These are phyloP conservation scores for Sporothrix sp. DNA, from an alignment of 2,329 filamentous ascomycete genomes.

Conservation along the genomic window DNA sequence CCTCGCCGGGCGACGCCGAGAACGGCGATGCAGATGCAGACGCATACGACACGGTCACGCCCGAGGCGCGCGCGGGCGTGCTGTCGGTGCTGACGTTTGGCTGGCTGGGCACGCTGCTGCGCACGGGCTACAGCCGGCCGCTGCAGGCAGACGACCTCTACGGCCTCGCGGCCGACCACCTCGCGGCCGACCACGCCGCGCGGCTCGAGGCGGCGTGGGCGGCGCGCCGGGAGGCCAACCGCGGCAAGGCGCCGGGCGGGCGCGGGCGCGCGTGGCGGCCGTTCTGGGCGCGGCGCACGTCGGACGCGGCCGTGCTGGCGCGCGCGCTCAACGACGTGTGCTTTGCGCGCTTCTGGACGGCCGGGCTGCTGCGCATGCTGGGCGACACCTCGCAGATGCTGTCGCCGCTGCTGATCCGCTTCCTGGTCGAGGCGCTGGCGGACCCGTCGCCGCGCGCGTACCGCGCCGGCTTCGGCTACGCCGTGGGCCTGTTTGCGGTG, in stretches of 20 bases:
- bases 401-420: conserved; percentile 22
- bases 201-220: conserved; percentile 19
- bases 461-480: conserved; percentile 20
- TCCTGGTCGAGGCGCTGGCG: conserved; percentile 18
- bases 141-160: conserved; percentile 20
- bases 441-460: conserved; percentile 19
- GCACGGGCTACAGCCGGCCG: conserved; percentile 19
- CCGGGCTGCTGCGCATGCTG: conserved; percentile 21
- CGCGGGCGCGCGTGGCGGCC: conserved; percentile 15
- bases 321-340: conserved; percentile 25
- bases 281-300: conserved; percentile 22
- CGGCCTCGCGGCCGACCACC: conserved; percentile 12
- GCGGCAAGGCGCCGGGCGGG: conserved; percentile 3
- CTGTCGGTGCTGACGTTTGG: conserved; percentile 19
- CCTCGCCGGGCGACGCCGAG: conserved; percentile 2
- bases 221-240: conserved; percentile 17
- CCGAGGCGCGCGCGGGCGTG: conserved; percentile 18
- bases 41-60: conserved; percentile 12
- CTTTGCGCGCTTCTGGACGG: conserved; percentile 24
- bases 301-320: conserved; percentile 21
- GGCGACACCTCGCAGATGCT: conserved; percentile 22
- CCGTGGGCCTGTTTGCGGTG: conserved; percentile 20
- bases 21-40: neutral
- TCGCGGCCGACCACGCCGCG: conserved; percentile 18
- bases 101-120: conserved; percentile 19